Evolutionary conservation across 805 yeast species (phyloP), one percentile per base, ranked within the genome.

Genomic region (Candida michaelii): DNA sequence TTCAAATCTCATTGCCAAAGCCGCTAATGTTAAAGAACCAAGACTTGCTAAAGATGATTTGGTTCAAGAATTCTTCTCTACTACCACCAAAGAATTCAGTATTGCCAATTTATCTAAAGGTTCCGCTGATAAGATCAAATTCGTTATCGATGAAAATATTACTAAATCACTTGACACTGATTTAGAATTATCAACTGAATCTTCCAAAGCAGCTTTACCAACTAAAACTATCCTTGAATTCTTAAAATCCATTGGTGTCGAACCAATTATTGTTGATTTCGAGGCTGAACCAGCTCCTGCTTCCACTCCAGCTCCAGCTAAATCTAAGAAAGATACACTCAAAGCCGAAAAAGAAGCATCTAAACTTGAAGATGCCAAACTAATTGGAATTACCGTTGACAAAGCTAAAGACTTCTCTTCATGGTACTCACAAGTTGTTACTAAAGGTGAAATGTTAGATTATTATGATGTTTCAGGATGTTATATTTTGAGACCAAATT

Each of bases 391-490:
- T 63, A 93, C 98, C 35, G 95, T 86, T 39, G 96, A 89, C 67
- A 93, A 93, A 71, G 79, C 82, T 49, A 74, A 80, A 57, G 99
- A 93, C 63, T 93, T 93, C 75, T 82, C 99, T 48, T 82, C 89
- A 40, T 93, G 99, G 99, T 93, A 93, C 73, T 90, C 90, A 57
- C 99, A 93, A 74, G 84, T 95, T 46, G 77, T 90, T 52, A 86
- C 95, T 58, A 93, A 93, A 71, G 95, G 97, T 69, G 99, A 93
- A 69, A 88, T 95, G 96, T 77, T 93, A 58, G 99, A 95, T 65
- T 93, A 93, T 75, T 93, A 93, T 62, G 99, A 95, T 62, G 98
- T 93, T 39, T 89, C 97, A 40, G 99, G 99, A 56, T 93, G 99
- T 75, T 93, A 93, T 68, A 93, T 93, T 58, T 74, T 93, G 76